phyloP scores from a whole-genome alignment of 345 rosid species.

The Passiflora organensis region DNA sequence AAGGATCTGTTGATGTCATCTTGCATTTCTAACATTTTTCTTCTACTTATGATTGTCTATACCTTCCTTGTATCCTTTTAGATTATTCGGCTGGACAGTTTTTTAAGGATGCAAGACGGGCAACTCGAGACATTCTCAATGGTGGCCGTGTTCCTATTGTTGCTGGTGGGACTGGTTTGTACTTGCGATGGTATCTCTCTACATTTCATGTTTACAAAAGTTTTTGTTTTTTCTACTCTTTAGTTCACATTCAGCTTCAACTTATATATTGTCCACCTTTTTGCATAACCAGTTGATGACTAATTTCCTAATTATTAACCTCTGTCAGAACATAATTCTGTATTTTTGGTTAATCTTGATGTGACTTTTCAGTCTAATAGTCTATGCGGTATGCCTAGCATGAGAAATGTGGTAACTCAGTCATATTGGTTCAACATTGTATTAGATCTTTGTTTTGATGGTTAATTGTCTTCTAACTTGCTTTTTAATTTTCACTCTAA shows the following conservation, averaged over 20 bases:
- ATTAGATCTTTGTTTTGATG: slow-evolving; percentile 1
- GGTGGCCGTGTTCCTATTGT: slow-evolving; percentile 71
- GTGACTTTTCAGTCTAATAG: no score
- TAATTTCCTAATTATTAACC: no score
- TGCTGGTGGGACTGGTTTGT: slow-evolving; percentile 89
- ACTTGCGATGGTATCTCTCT: slow-evolving; percentile 72
- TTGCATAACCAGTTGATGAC: no score
- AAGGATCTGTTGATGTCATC: neutral
- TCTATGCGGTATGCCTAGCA: neutral
- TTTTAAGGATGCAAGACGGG: slow-evolving; percentile 70
- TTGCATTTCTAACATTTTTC: no score
- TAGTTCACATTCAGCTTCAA: neutral
- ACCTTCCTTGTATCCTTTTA: slow-evolving; percentile 20
- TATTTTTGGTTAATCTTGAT: no score
- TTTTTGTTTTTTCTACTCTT: neutral
- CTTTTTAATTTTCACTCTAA: no score
- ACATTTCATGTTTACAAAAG: neutral
- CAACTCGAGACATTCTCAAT: slow-evolving; percentile 54
- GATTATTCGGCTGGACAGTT: slow-evolving; percentile 86
- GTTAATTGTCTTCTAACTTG: no score
- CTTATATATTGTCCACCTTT: no score
- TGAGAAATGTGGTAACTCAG: neutral
- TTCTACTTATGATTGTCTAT: no score
- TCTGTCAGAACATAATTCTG: no score
- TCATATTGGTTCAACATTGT: no score